Evolutionary conservation across 305 asterid species (phyloP).

Genomic region (Solanum hybrid): DNA sequence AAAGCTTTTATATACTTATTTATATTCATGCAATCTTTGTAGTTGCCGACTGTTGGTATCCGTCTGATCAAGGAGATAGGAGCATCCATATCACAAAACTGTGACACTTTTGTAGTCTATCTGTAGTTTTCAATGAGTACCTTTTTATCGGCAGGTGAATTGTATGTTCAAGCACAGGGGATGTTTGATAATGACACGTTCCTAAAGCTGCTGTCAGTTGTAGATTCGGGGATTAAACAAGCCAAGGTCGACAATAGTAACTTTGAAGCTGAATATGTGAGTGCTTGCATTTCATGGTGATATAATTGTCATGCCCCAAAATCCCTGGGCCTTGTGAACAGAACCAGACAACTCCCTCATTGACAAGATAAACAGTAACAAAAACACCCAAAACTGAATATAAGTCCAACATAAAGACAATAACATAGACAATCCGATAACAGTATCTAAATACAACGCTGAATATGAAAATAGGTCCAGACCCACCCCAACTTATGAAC

Average conservation of each 20-base stretch:
- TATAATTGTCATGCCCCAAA: background rate
- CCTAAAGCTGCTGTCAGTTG: constrained; percentile 53
- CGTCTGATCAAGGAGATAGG: background rate
- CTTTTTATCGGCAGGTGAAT: constrained; percentile 60
- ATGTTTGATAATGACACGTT: constrained; percentile 71
- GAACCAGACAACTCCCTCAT: background rate
- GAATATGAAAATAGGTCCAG: background rate
- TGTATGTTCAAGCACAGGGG: constrained; percentile 76
- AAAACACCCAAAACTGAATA: background rate
- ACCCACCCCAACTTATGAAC: background rate
- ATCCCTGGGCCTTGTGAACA: background rate
- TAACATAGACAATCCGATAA: background rate
- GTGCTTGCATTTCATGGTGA: constrained; percentile 19
- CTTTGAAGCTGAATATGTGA: constrained; percentile 91
- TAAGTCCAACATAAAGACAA: background rate
- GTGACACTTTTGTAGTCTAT: background rate
- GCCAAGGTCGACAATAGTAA: constrained; percentile 47
- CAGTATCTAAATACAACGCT: background rate
- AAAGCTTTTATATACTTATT: background rate
- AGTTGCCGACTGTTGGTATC: background rate
- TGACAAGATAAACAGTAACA: background rate
- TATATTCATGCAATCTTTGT: background rate
- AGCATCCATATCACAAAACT: background rate
- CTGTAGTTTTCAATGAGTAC: background rate
- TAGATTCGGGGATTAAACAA: constrained; percentile 64